Conservation (phyloP, 2,329 filamentous ascomycete genomes). For the Epichloe aotearoae region DNA sequence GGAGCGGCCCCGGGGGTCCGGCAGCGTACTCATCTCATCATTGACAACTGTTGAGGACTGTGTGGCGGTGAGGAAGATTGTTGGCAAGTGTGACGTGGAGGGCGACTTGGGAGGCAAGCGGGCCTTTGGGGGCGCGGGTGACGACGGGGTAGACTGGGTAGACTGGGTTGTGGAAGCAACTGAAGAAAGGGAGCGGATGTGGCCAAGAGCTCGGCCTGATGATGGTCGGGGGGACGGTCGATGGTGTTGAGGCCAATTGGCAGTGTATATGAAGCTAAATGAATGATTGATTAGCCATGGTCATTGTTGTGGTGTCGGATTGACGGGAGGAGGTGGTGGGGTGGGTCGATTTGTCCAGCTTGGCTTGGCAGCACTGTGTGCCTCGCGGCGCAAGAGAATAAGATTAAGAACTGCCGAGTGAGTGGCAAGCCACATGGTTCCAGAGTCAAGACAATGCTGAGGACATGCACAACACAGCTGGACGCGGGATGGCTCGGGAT, state of each 20-base stretch:
- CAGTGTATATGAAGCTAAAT: constrained; percentile 38
- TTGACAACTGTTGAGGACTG: constrained; percentile 29
- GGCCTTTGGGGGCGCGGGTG: constrained; percentile 17
- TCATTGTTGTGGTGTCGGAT: constrained; percentile 2
- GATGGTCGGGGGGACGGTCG: constrained; percentile 13
- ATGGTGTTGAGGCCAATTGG: constrained; percentile 36
- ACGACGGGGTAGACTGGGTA: constrained; percentile 12
- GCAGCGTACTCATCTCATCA: constrained; percentile 55
- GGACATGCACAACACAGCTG: neutral
- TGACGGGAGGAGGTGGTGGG: neutral
- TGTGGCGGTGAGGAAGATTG: constrained; percentile 25
- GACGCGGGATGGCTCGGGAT: neutral
- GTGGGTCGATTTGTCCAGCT: neutral
- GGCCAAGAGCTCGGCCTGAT: constrained; percentile 25
- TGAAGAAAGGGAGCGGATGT: constrained; percentile 40
- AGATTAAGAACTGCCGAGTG: neutral
- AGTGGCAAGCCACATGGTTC: too few relatives aligned
- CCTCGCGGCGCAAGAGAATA: neutral
- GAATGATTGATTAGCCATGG: constrained; percentile 10
- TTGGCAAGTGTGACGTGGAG: constrained; percentile 23
- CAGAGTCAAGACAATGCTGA: neutral
- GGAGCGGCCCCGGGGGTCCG: constrained; percentile 44
- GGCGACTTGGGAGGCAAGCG: constrained; percentile 26
- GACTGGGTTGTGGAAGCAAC: constrained; percentile 30
- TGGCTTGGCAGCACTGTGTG: neutral